A percentile compares a stretch with the other conserved stretches of the same genome.
These are phyloP conservation scores for Claviceps sp. DNA, from an alignment of 2,329 filamentous ascomycete genomes.

Conservation along the genomic window DNA sequence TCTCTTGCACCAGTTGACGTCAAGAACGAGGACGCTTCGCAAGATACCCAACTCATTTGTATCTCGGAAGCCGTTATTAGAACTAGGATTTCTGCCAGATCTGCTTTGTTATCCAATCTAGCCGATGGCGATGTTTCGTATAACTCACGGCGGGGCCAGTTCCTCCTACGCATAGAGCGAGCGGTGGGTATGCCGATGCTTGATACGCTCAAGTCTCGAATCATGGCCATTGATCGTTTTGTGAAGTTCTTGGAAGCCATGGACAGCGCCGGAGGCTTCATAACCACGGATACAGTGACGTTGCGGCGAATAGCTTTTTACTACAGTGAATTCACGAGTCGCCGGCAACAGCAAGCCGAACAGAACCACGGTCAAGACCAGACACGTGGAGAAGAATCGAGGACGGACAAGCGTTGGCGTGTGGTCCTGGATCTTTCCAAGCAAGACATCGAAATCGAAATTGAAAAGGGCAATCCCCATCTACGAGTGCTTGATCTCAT, in stretches of 20 bases:
- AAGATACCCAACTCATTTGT: constrained; percentile 19
- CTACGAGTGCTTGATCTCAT: constrained; percentile 47
- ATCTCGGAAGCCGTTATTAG: constrained; percentile 41
- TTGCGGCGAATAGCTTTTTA: constrained; percentile 53
- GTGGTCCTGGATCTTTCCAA: constrained; percentile 45
- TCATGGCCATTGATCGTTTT: constrained; percentile 56
- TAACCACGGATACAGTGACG: constrained; percentile 45
- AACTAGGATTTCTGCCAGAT: constrained; percentile 39
- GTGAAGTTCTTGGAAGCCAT: constrained; percentile 58
- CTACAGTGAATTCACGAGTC: constrained; percentile 34
- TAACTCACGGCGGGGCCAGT: constrained; percentile 43
- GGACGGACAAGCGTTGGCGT: constrained; percentile 25
- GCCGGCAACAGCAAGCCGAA: not conserved
- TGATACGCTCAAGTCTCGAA: constrained; percentile 41
- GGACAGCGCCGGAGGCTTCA: constrained; percentile 37
- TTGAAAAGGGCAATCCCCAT: constrained; percentile 55
- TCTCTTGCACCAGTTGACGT: constrained; percentile 7
- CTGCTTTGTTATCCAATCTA: constrained; percentile 38
- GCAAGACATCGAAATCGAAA: constrained; percentile 39
- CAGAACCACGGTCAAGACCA: not conserved
- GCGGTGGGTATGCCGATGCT: constrained; percentile 46
- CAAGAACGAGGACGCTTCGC: constrained; percentile 4
- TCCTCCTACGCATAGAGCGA: constrained; percentile 46
- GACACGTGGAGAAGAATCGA: constrained; percentile 5
- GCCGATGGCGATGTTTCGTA: constrained; percentile 52